Conservation (phyloP, 495 filamentous ascomycete genomes). For the Pseudomonodictys pantanalensis region DNA sequence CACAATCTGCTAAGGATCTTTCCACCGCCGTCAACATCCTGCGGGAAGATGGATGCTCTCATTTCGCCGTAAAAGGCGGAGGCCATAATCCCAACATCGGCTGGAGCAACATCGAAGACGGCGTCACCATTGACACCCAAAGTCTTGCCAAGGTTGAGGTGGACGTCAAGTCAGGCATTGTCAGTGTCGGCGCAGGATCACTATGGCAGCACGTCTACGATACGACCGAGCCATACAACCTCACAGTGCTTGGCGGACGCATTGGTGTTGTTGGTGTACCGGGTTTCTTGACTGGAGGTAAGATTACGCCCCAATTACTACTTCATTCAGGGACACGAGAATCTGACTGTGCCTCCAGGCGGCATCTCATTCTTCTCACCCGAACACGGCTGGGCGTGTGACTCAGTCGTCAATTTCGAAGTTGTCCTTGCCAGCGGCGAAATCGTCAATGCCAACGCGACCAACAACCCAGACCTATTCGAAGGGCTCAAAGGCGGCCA, state of each 20-base stretch:
- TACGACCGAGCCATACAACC: conserved; percentile 9
- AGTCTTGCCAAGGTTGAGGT: not conserved
- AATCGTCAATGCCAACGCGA: conserved; percentile 32
- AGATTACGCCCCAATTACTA: not conserved
- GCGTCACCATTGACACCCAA: conserved; percentile 14
- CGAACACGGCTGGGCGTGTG: conserved; percentile 34
- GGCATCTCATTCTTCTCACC: conserved; percentile 36
- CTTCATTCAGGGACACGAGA: too few relatives aligned
- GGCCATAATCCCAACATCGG: conserved; percentile 24
- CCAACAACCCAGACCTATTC: conserved; percentile 40
- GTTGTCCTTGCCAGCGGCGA: conserved; percentile 34
- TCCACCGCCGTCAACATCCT: not conserved
- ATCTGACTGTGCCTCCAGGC: too few relatives aligned
- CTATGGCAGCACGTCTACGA: conserved; percentile 34
- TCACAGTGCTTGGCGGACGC: conserved; percentile 33
- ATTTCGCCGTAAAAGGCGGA: conserved; percentile 35
- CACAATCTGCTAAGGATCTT: conserved; percentile 4
- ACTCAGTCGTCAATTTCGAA: conserved; percentile 40
- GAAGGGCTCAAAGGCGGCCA: conserved; percentile 45
- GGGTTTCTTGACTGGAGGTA: conserved; percentile 35
- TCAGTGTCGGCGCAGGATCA: conserved; percentile 31
- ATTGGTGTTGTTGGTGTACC: conserved; percentile 33
- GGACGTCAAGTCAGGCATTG: too few relatives aligned
- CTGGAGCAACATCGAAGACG: conserved; percentile 6
- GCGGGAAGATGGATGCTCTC: not conserved